Conservation (phyloP, 768 basidiomycete genomes). For the Termitomyces sp. region DNA sequence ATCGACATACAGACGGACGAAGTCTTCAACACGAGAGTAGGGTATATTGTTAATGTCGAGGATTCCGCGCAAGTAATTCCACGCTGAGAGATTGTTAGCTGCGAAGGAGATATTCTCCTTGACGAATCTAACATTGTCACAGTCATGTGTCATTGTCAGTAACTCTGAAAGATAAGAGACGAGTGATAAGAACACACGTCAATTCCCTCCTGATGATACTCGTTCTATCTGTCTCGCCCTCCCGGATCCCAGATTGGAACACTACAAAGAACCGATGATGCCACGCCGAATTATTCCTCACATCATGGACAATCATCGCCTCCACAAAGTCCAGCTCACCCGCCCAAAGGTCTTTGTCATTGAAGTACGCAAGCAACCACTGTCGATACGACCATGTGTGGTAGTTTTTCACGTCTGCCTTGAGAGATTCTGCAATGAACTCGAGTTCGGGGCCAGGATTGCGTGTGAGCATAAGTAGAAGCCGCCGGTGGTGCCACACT, state of each 20-base stretch:
- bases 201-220: constrained; percentile 64
- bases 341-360: constrained; percentile 63
- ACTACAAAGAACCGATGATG: constrained; percentile 91
- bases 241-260: constrained; percentile 57
- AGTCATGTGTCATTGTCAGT: background rate
- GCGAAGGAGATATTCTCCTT: constrained; percentile 80
- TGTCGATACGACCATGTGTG: constrained; percentile 99
- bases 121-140: constrained; percentile 49
- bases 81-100: constrained; percentile 91
- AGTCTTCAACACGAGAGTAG: constrained; percentile 46
- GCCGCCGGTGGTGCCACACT: constrained; percentile 92
- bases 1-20: constrained; percentile 60
- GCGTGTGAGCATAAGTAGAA: constrained; percentile 56
- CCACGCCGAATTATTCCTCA: constrained; percentile 98
- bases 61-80: constrained; percentile 95
- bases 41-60: constrained; percentile 58
- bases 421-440: constrained; percentile 71
- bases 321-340: constrained; percentile 76
- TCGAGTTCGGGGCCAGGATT: constrained; percentile 62
- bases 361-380: constrained; percentile 87
- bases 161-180: constrained; percentile 1
- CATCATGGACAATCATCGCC: constrained; percentile 61
- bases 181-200: constrained; percentile 46
- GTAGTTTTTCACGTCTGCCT: constrained; percentile 90
- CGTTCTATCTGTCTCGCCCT: constrained; percentile 57